A percentile compares a stretch with the other conserved stretches of the same genome.
These are phyloP conservation scores for Aspergillus sclerotiicarbonarius DNA, from an alignment of 495 filamentous ascomycete genomes.

Conservation along the genomic window DNA sequence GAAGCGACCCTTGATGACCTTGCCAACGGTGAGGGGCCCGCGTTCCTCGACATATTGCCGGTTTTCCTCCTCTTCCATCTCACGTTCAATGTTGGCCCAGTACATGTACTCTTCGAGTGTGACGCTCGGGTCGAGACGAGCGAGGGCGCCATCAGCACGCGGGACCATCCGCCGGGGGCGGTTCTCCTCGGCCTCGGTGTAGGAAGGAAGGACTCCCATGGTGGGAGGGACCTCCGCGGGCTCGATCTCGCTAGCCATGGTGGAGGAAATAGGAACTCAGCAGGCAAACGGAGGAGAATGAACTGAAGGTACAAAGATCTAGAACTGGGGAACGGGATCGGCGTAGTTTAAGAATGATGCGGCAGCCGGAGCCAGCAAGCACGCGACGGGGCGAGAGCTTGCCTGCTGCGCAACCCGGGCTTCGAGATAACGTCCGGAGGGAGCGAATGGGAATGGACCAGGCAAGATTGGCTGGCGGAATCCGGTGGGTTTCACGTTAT, in stretches of 20 bases:
- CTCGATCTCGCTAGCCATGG: not conserved
- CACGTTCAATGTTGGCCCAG: not conserved
- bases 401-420: not conserved
- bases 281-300: not conserved
- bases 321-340: not conserved
- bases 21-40: not conserved
- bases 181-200: not conserved
- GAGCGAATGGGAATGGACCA: not conserved
- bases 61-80: not conserved
- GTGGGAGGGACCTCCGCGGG: not conserved
- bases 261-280: not conserved
- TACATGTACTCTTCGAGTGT: not conserved
- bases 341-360: not conserved
- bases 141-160: not conserved
- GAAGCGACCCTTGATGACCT: constrained; percentile 1
- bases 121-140: not conserved
- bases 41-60: not conserved
- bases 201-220: not conserved
- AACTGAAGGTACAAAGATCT: not conserved
- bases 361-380: not conserved
- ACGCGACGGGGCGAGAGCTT: not conserved
- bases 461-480: not conserved
- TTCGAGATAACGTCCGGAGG: not conserved
- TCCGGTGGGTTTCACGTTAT: not conserved
- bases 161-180: not conserved